Evolutionary conservation across 2,329 filamentous ascomycete genomes (phyloP).

Genomic region (Fusarium clavum): DNA sequence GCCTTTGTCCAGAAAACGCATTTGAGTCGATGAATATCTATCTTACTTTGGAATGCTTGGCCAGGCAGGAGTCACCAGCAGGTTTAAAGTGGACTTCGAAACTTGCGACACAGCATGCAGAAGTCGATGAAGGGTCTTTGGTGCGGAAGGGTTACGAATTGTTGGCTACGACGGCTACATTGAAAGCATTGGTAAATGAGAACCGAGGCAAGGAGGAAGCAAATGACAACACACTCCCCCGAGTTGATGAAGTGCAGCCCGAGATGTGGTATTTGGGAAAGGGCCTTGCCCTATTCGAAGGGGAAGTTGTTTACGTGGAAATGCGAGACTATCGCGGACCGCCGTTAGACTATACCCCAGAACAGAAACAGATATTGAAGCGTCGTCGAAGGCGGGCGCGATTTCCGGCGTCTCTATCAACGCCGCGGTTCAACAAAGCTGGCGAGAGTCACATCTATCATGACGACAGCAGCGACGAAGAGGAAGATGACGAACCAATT

Average conservation of each 20-base stretch:
- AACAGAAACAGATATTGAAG: background rate
- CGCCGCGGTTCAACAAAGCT: background rate
- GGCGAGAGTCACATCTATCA: background rate
- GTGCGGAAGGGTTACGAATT: background rate
- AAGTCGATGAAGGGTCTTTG: background rate
- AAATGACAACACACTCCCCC: accelerated
- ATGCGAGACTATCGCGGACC: background rate
- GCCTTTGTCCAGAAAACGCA: background rate
- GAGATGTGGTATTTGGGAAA: background rate
- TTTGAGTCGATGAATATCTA: background rate
- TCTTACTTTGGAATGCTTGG: background rate
- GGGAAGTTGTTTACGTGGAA: background rate
- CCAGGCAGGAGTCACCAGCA: background rate
- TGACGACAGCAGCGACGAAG: background rate
- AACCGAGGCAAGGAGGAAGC: background rate
- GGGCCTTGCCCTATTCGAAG: background rate
- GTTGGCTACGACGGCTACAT: background rate
- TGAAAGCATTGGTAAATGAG: background rate
- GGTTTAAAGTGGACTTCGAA: background rate
- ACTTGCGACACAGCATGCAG: background rate
- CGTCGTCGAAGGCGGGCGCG: background rate
- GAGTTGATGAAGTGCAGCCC: background rate
- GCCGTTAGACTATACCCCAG: background rate
- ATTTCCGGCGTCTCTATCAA: too few relatives aligned
- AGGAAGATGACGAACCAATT: background rate